phyloP scores from a whole-genome alignment of 768 basidiomycete species.

The Lentinula raphanica region DNA sequence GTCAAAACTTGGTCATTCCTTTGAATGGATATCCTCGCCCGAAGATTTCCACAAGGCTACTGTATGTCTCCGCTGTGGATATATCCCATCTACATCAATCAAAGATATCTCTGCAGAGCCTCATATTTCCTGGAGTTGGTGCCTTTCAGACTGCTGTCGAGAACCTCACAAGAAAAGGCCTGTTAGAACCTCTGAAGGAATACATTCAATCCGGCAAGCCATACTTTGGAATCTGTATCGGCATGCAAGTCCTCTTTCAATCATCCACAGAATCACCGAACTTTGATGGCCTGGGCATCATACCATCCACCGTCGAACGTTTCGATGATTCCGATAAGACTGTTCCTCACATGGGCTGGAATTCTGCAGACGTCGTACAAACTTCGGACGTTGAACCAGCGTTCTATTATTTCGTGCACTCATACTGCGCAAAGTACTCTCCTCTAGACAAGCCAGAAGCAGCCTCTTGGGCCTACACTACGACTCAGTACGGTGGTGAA shows the following conservation, averaged over 20 bases:
- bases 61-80: conserved; percentile 46
- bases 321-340: conserved; percentile 74
- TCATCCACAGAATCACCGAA: conserved; percentile 75
- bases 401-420: conserved; percentile 97
- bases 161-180: conserved; percentile 65
- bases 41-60: conserved; percentile 85
- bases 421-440: conserved; percentile 79
- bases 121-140: conserved; percentile 97
- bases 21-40: conserved; percentile 80
- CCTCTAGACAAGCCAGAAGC: conserved; percentile 47
- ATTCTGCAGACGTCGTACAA: conserved; percentile 60
- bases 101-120: conserved; percentile 53
- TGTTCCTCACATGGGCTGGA: conserved; percentile 99
- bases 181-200: conserved; percentile 71
- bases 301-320: conserved; percentile 73
- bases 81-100: not conserved
- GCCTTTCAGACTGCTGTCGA: conserved; percentile 85
- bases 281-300: conserved; percentile 70
- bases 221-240: conserved; percentile 98
- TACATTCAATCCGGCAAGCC: conserved; percentile 88
- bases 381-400: conserved; percentile 38
- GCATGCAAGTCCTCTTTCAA: conserved; percentile 92
- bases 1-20: conserved; percentile 74
- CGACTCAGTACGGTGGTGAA: conserved; percentile 93
- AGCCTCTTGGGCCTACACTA: conserved; percentile 75